These are phyloP conservation scores for Amphichorda felina DNA, from an alignment of 2,329 filamentous ascomycete species.

Conservation along the genomic window DNA sequence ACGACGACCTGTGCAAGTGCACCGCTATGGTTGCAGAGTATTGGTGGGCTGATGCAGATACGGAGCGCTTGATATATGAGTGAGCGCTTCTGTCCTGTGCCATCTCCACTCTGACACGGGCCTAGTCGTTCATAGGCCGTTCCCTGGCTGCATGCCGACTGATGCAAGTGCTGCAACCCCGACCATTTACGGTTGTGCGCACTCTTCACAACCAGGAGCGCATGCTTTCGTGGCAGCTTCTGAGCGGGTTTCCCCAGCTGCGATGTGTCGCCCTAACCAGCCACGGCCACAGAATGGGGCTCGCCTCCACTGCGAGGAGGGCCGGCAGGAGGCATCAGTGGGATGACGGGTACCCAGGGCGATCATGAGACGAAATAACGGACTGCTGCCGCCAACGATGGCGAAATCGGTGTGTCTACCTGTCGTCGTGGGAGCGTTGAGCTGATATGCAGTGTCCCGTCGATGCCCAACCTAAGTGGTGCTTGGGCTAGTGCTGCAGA, in stretches of 20 bases:
- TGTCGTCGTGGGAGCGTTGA: neutral
- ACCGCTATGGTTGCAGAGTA: neutral
- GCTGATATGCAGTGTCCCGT: neutral
- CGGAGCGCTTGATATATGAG: neutral
- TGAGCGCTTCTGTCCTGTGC: neutral
- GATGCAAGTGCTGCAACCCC: conserved; percentile 14
- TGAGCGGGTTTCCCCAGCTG: conserved; percentile 12
- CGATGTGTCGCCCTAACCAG: neutral
- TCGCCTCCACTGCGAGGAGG: too few species aligned
- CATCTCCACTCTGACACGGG: neutral
- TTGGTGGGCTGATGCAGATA: neutral
- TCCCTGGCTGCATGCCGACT: conserved; percentile 4
- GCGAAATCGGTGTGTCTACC: too few species aligned
- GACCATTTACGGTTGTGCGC: conserved; percentile 8
- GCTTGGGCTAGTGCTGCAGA: neutral
- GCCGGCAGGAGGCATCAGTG: too few species aligned
- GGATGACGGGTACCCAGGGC: too few species aligned
- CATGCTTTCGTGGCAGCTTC: conserved; percentile 26
- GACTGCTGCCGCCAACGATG: too few species aligned
- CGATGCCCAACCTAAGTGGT: conserved; percentile 1
- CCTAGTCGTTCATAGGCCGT: conserved; percentile 1
- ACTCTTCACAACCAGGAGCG: conserved; percentile 6
- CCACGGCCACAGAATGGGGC: too few species aligned
- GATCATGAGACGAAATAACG: neutral
- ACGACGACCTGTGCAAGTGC: too few species aligned